Conservation (phyloP, 495 filamentous ascomycete species). For the Chaetomium tenue region DNA sequence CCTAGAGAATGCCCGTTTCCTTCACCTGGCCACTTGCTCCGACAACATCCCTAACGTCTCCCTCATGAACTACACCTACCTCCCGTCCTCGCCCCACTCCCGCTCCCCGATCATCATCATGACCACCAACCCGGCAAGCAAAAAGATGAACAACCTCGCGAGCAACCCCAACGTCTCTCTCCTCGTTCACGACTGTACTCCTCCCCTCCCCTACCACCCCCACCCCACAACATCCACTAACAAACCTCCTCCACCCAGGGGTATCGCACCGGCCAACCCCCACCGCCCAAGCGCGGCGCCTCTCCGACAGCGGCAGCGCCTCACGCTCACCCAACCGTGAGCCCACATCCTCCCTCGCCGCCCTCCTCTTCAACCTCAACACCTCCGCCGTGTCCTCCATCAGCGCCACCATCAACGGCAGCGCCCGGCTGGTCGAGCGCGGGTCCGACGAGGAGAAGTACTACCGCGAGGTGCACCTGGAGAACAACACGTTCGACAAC, state of each 20-base stretch:
- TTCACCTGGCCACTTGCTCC: slow-evolving; percentile 89
- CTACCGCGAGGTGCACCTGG: slow-evolving; percentile 77
- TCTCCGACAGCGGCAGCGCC: slow-evolving; percentile 50
- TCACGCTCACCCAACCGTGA: slow-evolving; percentile 61
- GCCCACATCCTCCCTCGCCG: slow-evolving; percentile 67
- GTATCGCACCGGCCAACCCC: slow-evolving; percentile 90
- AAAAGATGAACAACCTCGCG: slow-evolving; percentile 83
- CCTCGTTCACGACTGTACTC: slow-evolving; percentile 88
- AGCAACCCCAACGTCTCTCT: slow-evolving; percentile 87
- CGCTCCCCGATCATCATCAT: slow-evolving; percentile 76
- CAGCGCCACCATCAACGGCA: slow-evolving; percentile 86
- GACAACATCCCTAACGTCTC: slow-evolving; percentile 86
- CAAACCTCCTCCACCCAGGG: slow-evolving; percentile 39
- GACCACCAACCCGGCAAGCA: slow-evolving; percentile 85
- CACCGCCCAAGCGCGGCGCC: slow-evolving; percentile 56
- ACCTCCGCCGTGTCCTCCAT: slow-evolving; percentile 84
- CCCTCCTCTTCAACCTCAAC: slow-evolving; percentile 83
- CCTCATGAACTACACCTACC: slow-evolving; percentile 99
- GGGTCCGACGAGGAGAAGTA: slow-evolving; percentile 78
- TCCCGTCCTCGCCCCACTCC: slow-evolving; percentile 75
- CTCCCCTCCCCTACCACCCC: background rate
- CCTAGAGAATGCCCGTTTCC: slow-evolving; percentile 92
- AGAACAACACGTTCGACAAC: slow-evolving; percentile 81
- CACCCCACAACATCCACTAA: background rate
- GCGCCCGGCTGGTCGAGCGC: slow-evolving; percentile 65